Evolutionary conservation across 371 early-diverging fungal genomes (phyloP), one percentile per base, ranked within the genome.

Genomic region (Cokeromyces recurvatus): DNA sequence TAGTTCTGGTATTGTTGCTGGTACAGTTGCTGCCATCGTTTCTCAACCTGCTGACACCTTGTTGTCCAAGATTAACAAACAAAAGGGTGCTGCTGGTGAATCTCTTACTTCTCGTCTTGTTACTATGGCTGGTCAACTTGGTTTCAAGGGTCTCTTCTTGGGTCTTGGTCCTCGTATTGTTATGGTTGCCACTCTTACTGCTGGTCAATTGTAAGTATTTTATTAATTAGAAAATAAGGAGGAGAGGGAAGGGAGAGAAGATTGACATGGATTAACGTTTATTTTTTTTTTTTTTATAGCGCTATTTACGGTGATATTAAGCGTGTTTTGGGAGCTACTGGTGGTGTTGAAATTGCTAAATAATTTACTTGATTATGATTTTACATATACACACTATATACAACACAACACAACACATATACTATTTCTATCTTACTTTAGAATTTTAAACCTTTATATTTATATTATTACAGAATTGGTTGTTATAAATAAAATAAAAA

Each of bases 101-200:
- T 74, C 77, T 35, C 63, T 75, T 51, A 68, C 65, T 41, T 71
- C 81, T 53, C 79, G 82, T 43, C 71, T 82, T 32, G 24, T 59
- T 34, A 31, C 50, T n/a, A 64, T 86, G 66, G 77, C 82, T 35
- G 71, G 77, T 55, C 78, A 84, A 48, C 69, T 85, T 25, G 86
- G 86, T 46, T 51, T 54, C 47, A 66, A 66, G 48, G 86, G 84
- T 53, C 74, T 82, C 34, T 86, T 83, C 76, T 57, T 79, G 48
- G 87, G 87, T 49, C 72, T 85, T 25, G 85, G 82, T 55, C 78
- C 85, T 45, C 84, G 87, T 82, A 76, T 84, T 71, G 79, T 87
- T 68, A 87, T 87, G 87, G 83, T 87, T 65, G 87, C 85, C 54
- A 75, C 86, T 42, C 75, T 85, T 53, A 85, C 86, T 51, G 81